Evolutionary conservation across 1,284 basidiomycete species (phyloP).

Genomic region (Puccinia horiana): DNA sequence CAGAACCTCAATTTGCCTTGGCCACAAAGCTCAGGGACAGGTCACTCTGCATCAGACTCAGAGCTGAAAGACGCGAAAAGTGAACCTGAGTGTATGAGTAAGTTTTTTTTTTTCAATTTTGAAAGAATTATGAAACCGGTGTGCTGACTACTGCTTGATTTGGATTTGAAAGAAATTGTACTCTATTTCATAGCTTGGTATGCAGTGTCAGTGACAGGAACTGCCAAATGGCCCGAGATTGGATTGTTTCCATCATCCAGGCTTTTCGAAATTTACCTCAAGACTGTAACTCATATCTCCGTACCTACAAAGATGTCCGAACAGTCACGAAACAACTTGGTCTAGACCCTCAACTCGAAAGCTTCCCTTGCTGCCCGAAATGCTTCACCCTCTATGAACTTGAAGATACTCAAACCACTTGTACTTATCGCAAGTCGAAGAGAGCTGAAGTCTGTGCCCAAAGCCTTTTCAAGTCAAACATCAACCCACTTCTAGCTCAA

Average conservation of each 20-base stretch:
- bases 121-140: background rate
- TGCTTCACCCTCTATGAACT: constrained; percentile 8
- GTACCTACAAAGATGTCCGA: background rate
- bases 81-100: background rate
- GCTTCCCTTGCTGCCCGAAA: background rate
- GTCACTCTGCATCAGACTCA: too few species aligned
- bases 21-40: too few species aligned
- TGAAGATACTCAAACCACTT: background rate
- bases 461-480: background rate
- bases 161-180: background rate
- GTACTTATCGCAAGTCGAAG: background rate
- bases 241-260: background rate
- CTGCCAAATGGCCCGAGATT: background rate
- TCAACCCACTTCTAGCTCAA: background rate
- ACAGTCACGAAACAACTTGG: background rate
- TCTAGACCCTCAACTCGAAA: background rate
- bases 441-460: background rate
- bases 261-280: background rate
- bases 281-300: background rate
- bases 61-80: too few species aligned
- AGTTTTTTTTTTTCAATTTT: background rate
- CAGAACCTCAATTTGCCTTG: too few species aligned
- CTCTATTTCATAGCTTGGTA: background rate
- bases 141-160: background rate
- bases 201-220: background rate